Conservation (phyloP, 2,329 filamentous ascomycete genomes). For the Stagonosporopsis tanaceti region DNA sequence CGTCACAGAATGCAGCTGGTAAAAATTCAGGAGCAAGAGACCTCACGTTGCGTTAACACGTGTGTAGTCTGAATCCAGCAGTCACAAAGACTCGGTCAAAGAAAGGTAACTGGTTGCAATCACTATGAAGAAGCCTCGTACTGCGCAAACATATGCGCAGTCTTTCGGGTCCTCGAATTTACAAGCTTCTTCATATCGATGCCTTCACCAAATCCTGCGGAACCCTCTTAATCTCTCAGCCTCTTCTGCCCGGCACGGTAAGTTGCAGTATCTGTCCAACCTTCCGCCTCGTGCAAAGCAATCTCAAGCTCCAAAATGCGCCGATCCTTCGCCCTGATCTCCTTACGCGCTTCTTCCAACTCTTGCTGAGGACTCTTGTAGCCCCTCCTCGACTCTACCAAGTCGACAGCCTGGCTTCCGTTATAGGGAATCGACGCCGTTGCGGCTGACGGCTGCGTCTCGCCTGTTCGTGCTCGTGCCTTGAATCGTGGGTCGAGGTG, state of each 20-base stretch:
- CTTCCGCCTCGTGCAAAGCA: conserved; percentile 2
- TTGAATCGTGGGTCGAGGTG: neutral
- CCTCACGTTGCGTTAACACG: too few species aligned
- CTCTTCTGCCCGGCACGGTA: neutral
- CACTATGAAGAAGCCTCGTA: too few species aligned
- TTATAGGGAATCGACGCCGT: neutral
- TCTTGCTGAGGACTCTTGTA: neutral
- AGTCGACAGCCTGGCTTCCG: neutral
- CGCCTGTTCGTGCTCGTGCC: neutral
- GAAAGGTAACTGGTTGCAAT: too few species aligned
- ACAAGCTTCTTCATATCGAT: too few species aligned
- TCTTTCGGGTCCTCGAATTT: too few species aligned
- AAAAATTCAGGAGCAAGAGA: too few species aligned
- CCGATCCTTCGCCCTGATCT: neutral
- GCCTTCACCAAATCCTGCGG: neutral
- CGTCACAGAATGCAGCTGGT: too few species aligned
- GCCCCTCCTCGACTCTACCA: neutral
- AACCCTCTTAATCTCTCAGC: neutral
- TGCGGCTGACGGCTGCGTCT: neutral
- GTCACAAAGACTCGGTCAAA: too few species aligned
- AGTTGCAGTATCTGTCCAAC: neutral
- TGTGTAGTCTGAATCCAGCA: too few species aligned
- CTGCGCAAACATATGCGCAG: too few species aligned
- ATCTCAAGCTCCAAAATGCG: conserved; percentile 4
- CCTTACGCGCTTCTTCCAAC: neutral